Evolutionary conservation across 2,329 filamentous ascomycete species (phyloP).

Genomic region (Phaeosphaeria sp.): DNA sequence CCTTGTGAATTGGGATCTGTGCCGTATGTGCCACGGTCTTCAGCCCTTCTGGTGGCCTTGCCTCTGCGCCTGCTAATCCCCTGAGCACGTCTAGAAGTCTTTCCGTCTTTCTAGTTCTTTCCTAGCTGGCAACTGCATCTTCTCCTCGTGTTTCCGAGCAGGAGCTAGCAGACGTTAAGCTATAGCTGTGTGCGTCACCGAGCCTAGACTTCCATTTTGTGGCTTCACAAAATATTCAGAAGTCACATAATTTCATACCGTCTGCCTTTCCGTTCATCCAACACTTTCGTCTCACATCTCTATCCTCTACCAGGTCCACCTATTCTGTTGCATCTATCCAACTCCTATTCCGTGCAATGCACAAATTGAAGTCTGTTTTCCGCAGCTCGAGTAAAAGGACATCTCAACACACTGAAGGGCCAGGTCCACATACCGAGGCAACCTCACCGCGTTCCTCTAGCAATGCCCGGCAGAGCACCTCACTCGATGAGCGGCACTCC

Average conservation of each 20-base stretch:
- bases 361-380: conserved; percentile 25
- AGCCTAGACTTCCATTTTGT: conserved; percentile 5
- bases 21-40: too few species aligned
- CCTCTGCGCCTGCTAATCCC: too few species aligned
- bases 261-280: neutral
- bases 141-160: neutral
- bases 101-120: neutral
- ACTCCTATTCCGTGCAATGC: conserved; percentile 12
- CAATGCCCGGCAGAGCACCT: conserved; percentile 5
- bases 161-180: neutral
- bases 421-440: conserved; percentile 9
- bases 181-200: conserved; percentile 11
- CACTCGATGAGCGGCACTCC: neutral
- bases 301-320: neutral
- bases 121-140: neutral
- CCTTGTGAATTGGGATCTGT: neutral
- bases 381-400: conserved; percentile 15
- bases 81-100: neutral
- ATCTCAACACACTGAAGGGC: conserved; percentile 11
- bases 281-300: neutral
- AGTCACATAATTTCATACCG: neutral
- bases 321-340: neutral
- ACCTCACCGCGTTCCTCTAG: conserved; percentile 7
- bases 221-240: neutral
- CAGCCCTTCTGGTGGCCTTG: too few species aligned